Conservation (phyloP, 495 filamentous ascomycete genomes). For the Penicillium samsonianum region DNA sequence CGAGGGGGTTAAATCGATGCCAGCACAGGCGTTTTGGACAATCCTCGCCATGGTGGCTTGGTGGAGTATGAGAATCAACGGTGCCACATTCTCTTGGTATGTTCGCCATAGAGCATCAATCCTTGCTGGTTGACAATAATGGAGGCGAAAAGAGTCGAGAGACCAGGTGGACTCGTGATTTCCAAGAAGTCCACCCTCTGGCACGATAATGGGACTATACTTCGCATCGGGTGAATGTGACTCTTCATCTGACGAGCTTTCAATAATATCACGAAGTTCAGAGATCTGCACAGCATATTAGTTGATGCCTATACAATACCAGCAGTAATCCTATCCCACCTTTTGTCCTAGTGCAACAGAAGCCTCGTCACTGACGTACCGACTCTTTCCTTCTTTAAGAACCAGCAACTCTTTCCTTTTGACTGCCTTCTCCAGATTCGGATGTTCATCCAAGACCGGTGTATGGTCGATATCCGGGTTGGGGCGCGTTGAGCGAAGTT, state of each 20-base stretch:
- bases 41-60: constrained; percentile 50
- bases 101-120: constrained; percentile 62
- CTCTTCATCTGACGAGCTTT: constrained; percentile 35
- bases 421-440: not conserved
- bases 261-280: constrained; percentile 59
- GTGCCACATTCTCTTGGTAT: constrained; percentile 64
- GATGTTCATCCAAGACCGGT: not conserved
- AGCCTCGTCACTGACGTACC: constrained; percentile 68
- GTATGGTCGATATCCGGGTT: not conserved
- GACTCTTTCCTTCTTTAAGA: constrained; percentile 65
- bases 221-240: constrained; percentile 35
- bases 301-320: not conserved
- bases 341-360: constrained; percentile 59
- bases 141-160: constrained; percentile 6
- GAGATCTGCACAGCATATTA: constrained; percentile 35
- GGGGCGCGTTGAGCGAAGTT: constrained; percentile 36
- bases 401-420: constrained; percentile 59
- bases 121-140: constrained; percentile 52
- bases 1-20: constrained; percentile 44
- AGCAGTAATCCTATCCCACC: constrained; percentile 35
- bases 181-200: not conserved
- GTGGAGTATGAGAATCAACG: constrained; percentile 62
- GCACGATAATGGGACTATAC: not conserved
- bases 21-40: constrained; percentile 32
- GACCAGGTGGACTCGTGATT: not conserved